phyloP scores from a whole-genome alignment of 768 basidiomycete species.

The Brasilioporus rufonigricans region DNA sequence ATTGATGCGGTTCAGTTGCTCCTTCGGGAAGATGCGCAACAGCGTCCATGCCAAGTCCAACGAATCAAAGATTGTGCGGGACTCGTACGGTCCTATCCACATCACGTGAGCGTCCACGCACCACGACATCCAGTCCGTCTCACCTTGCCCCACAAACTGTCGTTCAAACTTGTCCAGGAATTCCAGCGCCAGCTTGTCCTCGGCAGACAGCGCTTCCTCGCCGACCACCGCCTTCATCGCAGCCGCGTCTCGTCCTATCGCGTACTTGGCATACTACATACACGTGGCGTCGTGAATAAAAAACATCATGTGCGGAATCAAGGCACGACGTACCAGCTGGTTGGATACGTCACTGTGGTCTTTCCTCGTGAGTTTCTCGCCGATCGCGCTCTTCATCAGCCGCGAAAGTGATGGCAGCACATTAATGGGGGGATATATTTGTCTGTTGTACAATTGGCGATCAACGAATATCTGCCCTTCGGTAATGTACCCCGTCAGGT shows the following conservation, averaged over 20 bases:
- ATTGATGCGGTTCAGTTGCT: constrained; percentile 96
- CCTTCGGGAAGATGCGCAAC: constrained; percentile 97
- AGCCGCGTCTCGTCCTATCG: constrained; percentile 94
- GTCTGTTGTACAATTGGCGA: constrained; percentile 93
- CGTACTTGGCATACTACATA: constrained; percentile 94
- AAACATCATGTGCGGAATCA: constrained; percentile 14
- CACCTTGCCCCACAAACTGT: constrained; percentile 96
- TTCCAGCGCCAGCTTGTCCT: constrained; percentile 96
- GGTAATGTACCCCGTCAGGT: constrained; percentile 98
- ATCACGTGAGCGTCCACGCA: constrained; percentile 5
- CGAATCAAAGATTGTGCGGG: constrained; percentile 94
- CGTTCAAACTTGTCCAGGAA: constrained; percentile 98
- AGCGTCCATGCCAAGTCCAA: constrained; percentile 97
- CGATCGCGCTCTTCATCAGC: constrained; percentile 99
- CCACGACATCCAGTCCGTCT: constrained; percentile 7
- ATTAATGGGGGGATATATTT: constrained; percentile 99
- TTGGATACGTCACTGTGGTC: constrained; percentile 99
- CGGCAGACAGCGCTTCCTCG: constrained; percentile 91
- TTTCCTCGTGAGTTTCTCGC: constrained; percentile 94
- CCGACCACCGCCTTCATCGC: constrained; percentile 99
- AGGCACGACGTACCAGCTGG: constrained; percentile 72
- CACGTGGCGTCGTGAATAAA: constrained; percentile 19
- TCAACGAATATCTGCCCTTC: constrained; percentile 99
- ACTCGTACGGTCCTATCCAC: constrained; percentile 83
- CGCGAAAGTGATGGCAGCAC: constrained; percentile 97